A percentile compares a stretch with the other conserved stretches of the same genome.
phyloP scores from a whole-genome alignment of 2,329 filamentous ascomycete species.

The Colletotrichum sansevieriae region DNA sequence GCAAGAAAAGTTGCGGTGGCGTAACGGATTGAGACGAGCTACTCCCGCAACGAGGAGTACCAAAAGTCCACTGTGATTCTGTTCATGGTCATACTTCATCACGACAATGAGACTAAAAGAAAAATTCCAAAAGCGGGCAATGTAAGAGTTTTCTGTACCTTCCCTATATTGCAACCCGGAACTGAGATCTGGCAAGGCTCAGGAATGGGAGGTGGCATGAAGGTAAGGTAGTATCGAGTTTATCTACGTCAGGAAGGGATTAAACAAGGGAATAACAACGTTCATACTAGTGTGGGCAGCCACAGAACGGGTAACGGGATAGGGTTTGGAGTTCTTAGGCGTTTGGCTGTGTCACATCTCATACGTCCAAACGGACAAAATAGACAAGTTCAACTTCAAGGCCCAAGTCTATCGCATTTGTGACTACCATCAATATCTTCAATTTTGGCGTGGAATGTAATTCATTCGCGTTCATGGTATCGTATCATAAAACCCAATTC shows the following conservation, averaged over 20 bases:
- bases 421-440: too few species aligned
- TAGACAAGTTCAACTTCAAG: background rate
- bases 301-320: background rate
- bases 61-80: background rate
- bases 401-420: too few species aligned
- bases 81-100: background rate
- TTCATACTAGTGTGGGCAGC: slow-evolving; percentile 3
- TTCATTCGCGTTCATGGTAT: slow-evolving; percentile 19
- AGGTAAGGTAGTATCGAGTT: background rate
- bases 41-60: slow-evolving; percentile 8
- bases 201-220: background rate
- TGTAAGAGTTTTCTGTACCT: slow-evolving; percentile 34
- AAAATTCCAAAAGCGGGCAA: slow-evolving; percentile 21
- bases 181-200: background rate
- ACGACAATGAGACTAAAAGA: slow-evolving; percentile 12
- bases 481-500: slow-evolving; percentile 7
- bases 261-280: background rate
- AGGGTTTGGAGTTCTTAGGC: slow-evolving; percentile 13
- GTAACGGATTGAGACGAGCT: background rate
- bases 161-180: slow-evolving; percentile 16
- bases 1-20: slow-evolving; percentile 47
- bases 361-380: slow-evolving; percentile 16
- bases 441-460: background rate
- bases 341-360: slow-evolving; percentile 34
- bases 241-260: background rate